These are phyloP conservation scores for Verticillium albo-atrum DNA, from an alignment of 2,329 filamentous ascomycete species.

Conservation along the genomic window DNA sequence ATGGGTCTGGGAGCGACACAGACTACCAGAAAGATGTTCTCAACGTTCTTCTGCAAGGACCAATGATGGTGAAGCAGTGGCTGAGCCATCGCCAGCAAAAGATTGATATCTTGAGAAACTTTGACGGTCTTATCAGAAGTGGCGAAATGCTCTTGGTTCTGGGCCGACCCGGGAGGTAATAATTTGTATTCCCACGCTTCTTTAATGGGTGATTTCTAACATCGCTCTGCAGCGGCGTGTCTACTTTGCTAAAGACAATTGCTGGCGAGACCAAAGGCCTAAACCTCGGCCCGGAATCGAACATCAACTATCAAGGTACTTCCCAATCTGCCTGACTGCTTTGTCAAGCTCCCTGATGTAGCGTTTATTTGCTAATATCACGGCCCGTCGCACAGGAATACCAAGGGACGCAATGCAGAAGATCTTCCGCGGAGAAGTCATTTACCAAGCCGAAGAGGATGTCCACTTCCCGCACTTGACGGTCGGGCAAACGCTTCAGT, in stretches of 20 bases:
- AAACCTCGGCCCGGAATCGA: conserved; percentile 35
- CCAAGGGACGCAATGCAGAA: conserved; percentile 29
- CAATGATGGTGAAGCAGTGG: conserved; percentile 14
- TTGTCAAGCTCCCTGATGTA: not conserved
- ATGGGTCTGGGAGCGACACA: conserved; percentile 28
- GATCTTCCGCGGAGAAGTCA: conserved; percentile 47
- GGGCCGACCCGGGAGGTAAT: conserved; percentile 44
- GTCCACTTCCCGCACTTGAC: conserved; percentile 62
- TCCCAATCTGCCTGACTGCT: too few relatives aligned
- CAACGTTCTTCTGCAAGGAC: conserved; percentile 19
- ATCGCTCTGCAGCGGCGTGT: conserved; percentile 43
- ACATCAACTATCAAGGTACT: conserved; percentile 49
- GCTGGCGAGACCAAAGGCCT: conserved; percentile 48
- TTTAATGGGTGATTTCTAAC: too few relatives aligned
- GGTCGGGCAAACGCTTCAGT: conserved; percentile 59
- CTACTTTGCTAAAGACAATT: conserved; percentile 54
- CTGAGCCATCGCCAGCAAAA: conserved; percentile 20
- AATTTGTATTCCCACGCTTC: too few relatives aligned
- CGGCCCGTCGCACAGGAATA: conserved; percentile 13
- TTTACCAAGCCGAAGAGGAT: conserved; percentile 63
- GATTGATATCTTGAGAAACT: conserved; percentile 46
- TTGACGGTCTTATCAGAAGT: conserved; percentile 46
- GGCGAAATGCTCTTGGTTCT: conserved; percentile 36
- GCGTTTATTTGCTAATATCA: not conserved
- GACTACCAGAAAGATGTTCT: conserved; percentile 29